These are phyloP conservation scores for Aspergillus fischeri DNA, from an alignment of 2,329 filamentous ascomycete genomes.

Conservation along the genomic window DNA sequence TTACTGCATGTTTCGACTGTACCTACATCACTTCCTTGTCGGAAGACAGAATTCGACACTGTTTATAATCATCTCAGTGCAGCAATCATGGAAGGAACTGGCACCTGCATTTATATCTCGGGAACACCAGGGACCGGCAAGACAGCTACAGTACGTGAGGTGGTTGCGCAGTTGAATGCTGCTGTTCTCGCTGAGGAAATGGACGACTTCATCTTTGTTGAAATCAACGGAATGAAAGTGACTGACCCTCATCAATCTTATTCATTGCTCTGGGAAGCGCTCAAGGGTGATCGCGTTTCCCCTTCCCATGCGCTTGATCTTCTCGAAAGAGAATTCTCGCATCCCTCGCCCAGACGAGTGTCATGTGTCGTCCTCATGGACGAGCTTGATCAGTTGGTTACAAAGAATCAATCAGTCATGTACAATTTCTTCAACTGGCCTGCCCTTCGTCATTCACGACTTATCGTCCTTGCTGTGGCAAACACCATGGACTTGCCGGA, in stretches of 20 bases:
- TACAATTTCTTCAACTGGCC: conserved; percentile 99
- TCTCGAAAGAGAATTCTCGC: conserved; percentile 85
- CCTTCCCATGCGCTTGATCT: conserved; percentile 88
- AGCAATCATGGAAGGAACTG: conserved; percentile 87
- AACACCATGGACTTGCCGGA: conserved; percentile 99
- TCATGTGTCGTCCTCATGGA: conserved; percentile 98
- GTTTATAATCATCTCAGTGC: conserved; percentile 93
- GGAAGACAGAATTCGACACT: conserved; percentile 83
- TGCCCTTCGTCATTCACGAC: conserved; percentile 77
- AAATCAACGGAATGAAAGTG: conserved; percentile 99
- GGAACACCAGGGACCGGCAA: conserved; percentile 98
- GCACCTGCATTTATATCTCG: conserved; percentile 97
- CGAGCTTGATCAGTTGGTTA: conserved; percentile 94
- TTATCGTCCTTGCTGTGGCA: conserved; percentile 94
- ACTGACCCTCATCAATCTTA: conserved; percentile 97
- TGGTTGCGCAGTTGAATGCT: conserved; percentile 83
- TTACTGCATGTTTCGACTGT: conserved; percentile 92
- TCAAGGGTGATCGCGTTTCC: conserved; percentile 89
- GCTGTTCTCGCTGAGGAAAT: conserved; percentile 84
- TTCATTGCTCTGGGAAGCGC: conserved; percentile 88
- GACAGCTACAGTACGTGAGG: conserved; percentile 93
- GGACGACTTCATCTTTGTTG: conserved; percentile 97
- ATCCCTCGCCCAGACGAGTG: conserved; percentile 82
- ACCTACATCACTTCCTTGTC: conserved; percentile 80
- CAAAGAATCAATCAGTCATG: conserved; percentile 99